Evolutionary conservation across 2,329 filamentous ascomycete species (phyloP).

Genomic region (Gaeumannomyces tritici): DNA sequence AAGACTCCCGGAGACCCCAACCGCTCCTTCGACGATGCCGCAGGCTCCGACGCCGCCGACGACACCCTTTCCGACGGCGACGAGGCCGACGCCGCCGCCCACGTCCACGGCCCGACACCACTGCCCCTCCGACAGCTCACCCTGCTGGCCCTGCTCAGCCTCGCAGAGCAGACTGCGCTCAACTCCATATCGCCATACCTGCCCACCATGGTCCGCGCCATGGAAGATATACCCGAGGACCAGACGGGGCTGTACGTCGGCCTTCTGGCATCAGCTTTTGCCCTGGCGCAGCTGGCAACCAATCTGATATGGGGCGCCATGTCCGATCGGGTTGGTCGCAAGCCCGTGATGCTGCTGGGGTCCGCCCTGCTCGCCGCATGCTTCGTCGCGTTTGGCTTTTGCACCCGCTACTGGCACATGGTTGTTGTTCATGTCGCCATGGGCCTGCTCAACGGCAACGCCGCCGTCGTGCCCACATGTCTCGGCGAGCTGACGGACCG

Average conservation of each 20-base stretch:
- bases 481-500: slow-evolving; percentile 91
- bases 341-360: slow-evolving; percentile 73
- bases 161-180: slow-evolving; percentile 90
- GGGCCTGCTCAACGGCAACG: slow-evolving; percentile 91
- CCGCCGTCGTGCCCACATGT: slow-evolving; percentile 86
- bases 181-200: slow-evolving; percentile 96
- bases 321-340: slow-evolving; percentile 69
- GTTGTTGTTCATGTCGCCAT: slow-evolving; percentile 79
- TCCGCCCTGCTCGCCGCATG: slow-evolving; percentile 74
- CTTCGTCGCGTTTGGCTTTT: slow-evolving; percentile 83
- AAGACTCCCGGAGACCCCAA: slow-evolving; percentile 39
- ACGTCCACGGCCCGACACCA: slow-evolving; percentile 40
- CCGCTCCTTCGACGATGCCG: slow-evolving; percentile 2
- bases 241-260: slow-evolving; percentile 84
- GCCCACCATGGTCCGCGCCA: slow-evolving; percentile 80
- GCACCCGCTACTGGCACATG: slow-evolving; percentile 71
- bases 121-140: slow-evolving; percentile 75
- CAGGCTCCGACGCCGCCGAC: slow-evolving; percentile 11
- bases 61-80: slow-evolving; percentile 17
- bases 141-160: slow-evolving; percentile 76
- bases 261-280: slow-evolving; percentile 81
- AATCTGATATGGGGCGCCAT: slow-evolving; percentile 89
- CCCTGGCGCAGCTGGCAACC: slow-evolving; percentile 81
- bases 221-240: slow-evolving; percentile 64
- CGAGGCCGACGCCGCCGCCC: slow-evolving; percentile 27